Base-by-base conservation (phyloP, 1,284 basidiomycete species). In the Cutaneotrichosporon sp. region DNA sequence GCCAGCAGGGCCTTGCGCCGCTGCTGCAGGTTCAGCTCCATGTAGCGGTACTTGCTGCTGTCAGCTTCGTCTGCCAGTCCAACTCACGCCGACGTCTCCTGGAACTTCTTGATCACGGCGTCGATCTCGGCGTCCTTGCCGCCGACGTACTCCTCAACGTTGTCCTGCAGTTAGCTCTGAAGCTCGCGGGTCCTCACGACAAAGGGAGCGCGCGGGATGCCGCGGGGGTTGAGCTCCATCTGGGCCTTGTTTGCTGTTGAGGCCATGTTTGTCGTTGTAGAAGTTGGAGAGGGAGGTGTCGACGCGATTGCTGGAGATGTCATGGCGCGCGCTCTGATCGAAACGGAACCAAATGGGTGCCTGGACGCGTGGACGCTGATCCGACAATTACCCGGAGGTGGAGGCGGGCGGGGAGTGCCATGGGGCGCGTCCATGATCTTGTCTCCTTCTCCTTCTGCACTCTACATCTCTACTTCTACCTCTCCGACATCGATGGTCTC, bases 41-140 rank as follows among this genome's bases (percentile, higher is more conserved):
- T 98, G 81, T 95, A 97, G 63, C 92, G 90, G 83, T 99, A 99
- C 83, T 99, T 98, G 66, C 94, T 97, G 81, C 14, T 80, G 63
- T 55, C 46, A 64, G 56, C 52, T 69, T 56, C 3, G 22, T 25
- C 24, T 46, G 22, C 10, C 10, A 14, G 36, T 22, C n/a, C n/a
- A 6, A 77, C 83, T 63, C 67, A 95, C 92, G 92, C 90, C 76
- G 95, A 86, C 34, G 93, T 92, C 81, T 95, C 92, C 75, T 97
- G 92, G 74, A 98, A 92, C 61, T 84, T 84, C 76, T 87, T 89
- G 66, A 99, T 82, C 0, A 89, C 86, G 24, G 82, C 83, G 75
- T 97, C 93, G 18, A 91, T 87, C 59, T 89, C 89, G 1, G 84
- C 89, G 53, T 93, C 87, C 33, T 88, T 84, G 1, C 91, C 88